Conservation (phyloP, 192 early-diverging fungal species). For the Oehlia diaphana region DNA sequence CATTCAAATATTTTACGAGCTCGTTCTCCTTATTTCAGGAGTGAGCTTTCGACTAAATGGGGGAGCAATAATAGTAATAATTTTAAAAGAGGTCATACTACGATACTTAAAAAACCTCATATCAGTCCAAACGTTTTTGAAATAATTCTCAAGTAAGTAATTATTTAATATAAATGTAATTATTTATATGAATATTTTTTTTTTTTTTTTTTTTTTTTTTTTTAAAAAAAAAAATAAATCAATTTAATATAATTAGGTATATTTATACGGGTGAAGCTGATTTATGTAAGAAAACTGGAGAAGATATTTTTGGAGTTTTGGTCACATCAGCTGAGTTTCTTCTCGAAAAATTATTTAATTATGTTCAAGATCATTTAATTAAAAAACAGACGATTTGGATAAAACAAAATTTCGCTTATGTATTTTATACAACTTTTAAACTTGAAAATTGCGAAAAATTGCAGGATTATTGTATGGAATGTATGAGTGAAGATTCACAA, state of each 20-base stretch:
- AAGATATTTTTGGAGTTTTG: conserved; percentile 11
- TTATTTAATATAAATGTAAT: no score
- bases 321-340: conserved; percentile 7
- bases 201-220: no score
- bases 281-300: not conserved
- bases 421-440: not conserved
- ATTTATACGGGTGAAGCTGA: conserved; percentile 13
- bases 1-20: no score
- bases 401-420: not conserved
- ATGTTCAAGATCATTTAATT: conserved; percentile 22
- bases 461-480: conserved; percentile 8
- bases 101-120: no score
- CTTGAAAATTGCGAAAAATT: conserved; percentile 2
- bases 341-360: not conserved
- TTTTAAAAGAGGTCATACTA: no score
- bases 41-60: no score
- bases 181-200: no score
- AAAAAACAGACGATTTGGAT: conserved; percentile 3
- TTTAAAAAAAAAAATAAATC: no score
- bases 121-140: no score
- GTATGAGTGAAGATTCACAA: not conserved
- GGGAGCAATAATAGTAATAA: no score
- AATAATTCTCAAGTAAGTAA: no score
- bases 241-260: not conserved
- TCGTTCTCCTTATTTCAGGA: no score